Evolutionary conservation across 192 early-diverging fungal species (phyloP), one percentile per base, ranked within the genome.

Genomic region (Thoreauomyces humboldtii): DNA sequence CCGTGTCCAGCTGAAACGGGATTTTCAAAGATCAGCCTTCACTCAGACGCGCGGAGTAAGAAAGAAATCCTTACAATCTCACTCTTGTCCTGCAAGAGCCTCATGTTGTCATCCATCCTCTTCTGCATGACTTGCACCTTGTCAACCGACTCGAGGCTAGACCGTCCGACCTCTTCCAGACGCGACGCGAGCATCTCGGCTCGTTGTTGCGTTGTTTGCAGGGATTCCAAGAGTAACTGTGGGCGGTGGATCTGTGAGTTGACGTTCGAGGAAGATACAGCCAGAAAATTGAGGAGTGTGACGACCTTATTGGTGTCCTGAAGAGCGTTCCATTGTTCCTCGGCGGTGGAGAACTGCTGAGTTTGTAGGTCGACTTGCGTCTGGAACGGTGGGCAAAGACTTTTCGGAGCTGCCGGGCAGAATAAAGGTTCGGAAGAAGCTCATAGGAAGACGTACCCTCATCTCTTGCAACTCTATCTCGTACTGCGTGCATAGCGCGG

Each of bases 41-140:
- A 52, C 14, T 52, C 15, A 28, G 17, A 15, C 25, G 32, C 17
- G 50, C 2, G 27, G 5, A 24, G 47, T 50, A 50, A 24, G 47
- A 9, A 19, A 24, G 25, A 9, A 9, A 24, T 9, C 47, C 25
- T 50, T n/a, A 61, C 59, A 21, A 25, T 19, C 22, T 43, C 42
- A 29, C 19, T 48, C 48, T 63, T 63, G 0, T 51, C 61, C 2
- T 48, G 25, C 46, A 63, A 21, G 28, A 52, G 22, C 0, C 15
- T 21, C 47, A 14, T 15, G 6, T 63, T 63, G 9, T 63, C 47
- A 33, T 63, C 61, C 31, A 63, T 53, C 19, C 48, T 27, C 24
- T 24, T 63, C 32, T 63, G 61, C 47, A 63, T 63, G 4, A 50
- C 38, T 22, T 28, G 35, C 7, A 63, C 46, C 36, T 51, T 52